Evolutionary conservation across 441 rosid species (phyloP), one percentile per base, ranked within the genome.

Genomic region (Dalechampia spathulata): DNA sequence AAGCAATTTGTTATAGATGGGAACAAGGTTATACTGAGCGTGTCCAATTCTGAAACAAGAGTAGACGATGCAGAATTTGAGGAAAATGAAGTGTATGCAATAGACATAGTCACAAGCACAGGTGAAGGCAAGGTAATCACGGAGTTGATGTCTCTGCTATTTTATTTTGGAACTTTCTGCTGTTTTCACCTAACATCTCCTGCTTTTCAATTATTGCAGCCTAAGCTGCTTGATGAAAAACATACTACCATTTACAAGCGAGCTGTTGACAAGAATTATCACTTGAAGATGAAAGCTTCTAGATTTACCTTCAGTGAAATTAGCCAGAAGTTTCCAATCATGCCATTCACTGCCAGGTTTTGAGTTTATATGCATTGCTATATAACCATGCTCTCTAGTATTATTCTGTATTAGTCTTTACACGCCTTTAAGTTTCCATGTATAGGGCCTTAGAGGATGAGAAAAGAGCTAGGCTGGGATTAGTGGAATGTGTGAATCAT

Each of bases 241-340:
- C 92, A 87, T 65, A 93, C 99, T 0, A 90, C 96, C 30, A 61
- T 85, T 55, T 85, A 90, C 61, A 93, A 84, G 77, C 87, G 89
- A 72, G 97, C 92, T n/a, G 87, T 83, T 21, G 78, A 75, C 72
- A 81, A 74, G 71, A 87, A 61, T 43, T 93, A 93, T 72, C 92
- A 81, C 72, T 73, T 93, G 76, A 93, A 90, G 70, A 87, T 90
- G 97, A 90, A 87, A 73, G 90, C 97, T 47, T 93, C 97, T 57
- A 77, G 96, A 68, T 93, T 90, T 76, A 87, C 83, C 64, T 79
- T 87, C 74, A 85, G 95, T 62, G 99, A 93, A 71, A 90, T 93
- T 47, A 81, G 50, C 48, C 90, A 87, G 70, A 90, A 77, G 25
- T 85, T 78, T 28, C 83, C 93, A 5, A 80, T 75, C 56, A 79